Base-by-base conservation (phyloP, 768 basidiomycete species). In the Tylopilus subfusipes region DNA sequence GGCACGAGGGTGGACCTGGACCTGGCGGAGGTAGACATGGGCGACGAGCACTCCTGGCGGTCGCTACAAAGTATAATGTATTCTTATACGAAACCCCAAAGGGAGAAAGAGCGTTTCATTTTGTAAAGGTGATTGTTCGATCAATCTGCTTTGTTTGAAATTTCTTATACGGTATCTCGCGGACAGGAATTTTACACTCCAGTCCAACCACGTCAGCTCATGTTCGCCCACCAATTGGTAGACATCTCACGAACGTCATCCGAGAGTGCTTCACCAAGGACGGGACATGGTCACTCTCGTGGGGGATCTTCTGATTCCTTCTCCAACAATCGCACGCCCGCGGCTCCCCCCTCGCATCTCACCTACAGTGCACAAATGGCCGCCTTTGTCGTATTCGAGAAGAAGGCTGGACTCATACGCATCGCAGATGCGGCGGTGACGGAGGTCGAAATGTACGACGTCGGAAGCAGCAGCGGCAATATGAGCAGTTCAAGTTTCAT, bases 301-400 rank as follows among this genome's bases (percentile, higher is more conserved):
- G 70, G 76, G 33, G 64, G 74, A 46, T 80, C 80, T 55, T 64
- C 65, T 33, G 72, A 72, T 50, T 72, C 77, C 36, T n/a, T 46
- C 22, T 47, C 50, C 42, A 62, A 65, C 24, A 62, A 38, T 48
- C 68, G 65, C 31, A 65, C 66, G 42, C 67, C 51, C 27, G 44
- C 36, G 12, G 18, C 50, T 12, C 33, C 70, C 7, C 68, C 74
- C 10, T 66, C 70, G 6, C 62, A 70, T 16, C 65, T 76, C 55
- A 74, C 75, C 52, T 88, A 88, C 63, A 85, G 85, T 19, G 79
- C 80, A 5, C 89, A 91, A 60, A 81, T 89, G 63, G 83, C 82
- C 60, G 72, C 93, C n/a, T 92, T 92, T 64, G 82, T 90, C 53
- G 73, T 85, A 22, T 93, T 93, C 65, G 91, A 93, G 68, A 93